Conservation (phyloP, 495 filamentous ascomycete genomes). For the Podospora pseudocomata region DNA sequence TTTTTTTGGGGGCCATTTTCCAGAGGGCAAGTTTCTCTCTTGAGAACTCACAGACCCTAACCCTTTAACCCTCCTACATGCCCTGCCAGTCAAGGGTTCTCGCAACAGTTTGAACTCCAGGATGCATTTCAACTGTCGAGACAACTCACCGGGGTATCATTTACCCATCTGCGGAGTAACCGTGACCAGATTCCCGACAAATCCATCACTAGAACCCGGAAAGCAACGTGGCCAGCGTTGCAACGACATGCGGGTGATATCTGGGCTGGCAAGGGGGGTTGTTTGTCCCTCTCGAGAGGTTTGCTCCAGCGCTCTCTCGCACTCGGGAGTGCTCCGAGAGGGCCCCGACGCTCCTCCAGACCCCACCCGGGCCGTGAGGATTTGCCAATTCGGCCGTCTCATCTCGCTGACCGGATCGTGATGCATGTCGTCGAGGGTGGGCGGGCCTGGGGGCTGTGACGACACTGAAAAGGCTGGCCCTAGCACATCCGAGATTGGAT, state of each 20-base stretch:
- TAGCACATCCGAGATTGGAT: neutral
- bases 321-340: neutral
- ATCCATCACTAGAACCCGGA: neutral
- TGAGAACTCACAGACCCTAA: too few relatives aligned
- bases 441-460: neutral
- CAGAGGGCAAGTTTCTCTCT: neutral
- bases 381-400: neutral
- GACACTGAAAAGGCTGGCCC: neutral
- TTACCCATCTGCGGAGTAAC: neutral
- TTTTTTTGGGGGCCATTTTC: neutral
- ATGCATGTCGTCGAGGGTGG: neutral
- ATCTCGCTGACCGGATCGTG: neutral
- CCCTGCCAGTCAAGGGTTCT: too few relatives aligned
- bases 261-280: neutral
- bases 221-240: constrained; percentile 8
- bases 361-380: neutral
- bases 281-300: neutral
- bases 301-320: neutral
- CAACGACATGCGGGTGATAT: constrained; percentile 4
- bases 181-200: neutral
- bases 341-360: too few relatives aligned
- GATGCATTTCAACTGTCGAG: too few relatives aligned
- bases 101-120: too few relatives aligned
- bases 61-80: too few relatives aligned
- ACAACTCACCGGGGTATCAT: neutral